Evolutionary conservation across 441 rosid genomes (phyloP), one percentile per base, ranked within the genome.

Genomic region (Jatropha podagrica): DNA sequence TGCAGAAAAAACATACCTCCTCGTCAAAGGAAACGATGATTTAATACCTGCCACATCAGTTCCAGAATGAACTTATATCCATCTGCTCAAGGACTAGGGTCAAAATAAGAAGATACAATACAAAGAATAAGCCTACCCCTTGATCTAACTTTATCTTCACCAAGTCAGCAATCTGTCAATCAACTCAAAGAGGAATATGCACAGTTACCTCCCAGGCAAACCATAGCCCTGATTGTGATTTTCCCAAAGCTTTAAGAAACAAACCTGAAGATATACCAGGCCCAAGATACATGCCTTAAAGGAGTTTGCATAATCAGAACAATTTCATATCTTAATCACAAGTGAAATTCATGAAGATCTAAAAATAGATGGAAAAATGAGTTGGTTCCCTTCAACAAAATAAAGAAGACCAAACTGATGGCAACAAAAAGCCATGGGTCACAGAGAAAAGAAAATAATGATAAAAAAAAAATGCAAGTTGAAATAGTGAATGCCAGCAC

Each of bases 41-140:
- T 71, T 61, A 68, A 75, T 73, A 83, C 83, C 85, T 81, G 83
- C 78, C 75, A 74, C 65, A 67, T 77, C 65, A 55, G 77, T 76
- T 54, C 67, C 61, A 62, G 55, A 77, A 68, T 48, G 55, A 73
- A 69, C 79, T 78, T 69, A 68, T 74, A 60, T 54, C 56, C 71
- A 70, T 61, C 77, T 58, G 65, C 37, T 56, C 65, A 56, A 68
- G 44, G 60, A 54, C 68, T 65, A 55, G 49, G 64, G 27, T 18
- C 66, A 7, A 55, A 68, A 71, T 54, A 70, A 48, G 44, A 72
- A 68, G 72, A 75, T 51, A 44, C 65, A 65, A 80, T 23, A 56
- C 20, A 71, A 62, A 82, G 59, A 80, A 60, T 20, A 66, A 64
- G 65, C 83, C 78, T 77, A 79, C 79, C 80, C 70, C 66, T 81